Evolutionary conservation across 2,329 filamentous ascomycete genomes (phyloP), one percentile per base, ranked within the genome.

Genomic region (Alternaria sp.): DNA sequence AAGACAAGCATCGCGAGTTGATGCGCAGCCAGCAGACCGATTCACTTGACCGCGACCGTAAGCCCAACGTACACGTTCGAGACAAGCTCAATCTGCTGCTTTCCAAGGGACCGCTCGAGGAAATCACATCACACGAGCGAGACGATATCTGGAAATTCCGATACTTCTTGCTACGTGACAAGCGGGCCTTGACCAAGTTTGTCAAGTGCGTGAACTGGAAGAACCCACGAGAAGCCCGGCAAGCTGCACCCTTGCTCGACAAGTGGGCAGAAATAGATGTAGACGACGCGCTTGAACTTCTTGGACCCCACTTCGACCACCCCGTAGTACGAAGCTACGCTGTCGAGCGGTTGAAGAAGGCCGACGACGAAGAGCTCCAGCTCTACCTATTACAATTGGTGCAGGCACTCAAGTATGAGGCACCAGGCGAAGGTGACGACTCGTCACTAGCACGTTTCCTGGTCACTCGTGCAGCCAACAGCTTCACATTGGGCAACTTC

Each of bases 231-330:
- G 95, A 99, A 83, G 90, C 92, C 5, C 90, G 92, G 63, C 94
- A 97, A 82, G 94, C 95, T 6, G 92, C 96, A 23, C 93, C 96
- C 65, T 89, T 99, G 5, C 86, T 99, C 18, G 89, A 91, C 0
- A 95, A 94, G 71, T 99, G 96, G 96, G 96, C 92, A 0, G 93
- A 97, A 69, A 97, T 99, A 62, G 96, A 98, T 75, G 90, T 99
- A 6, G 96, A 99, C 73, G 96, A 98, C 82, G 96, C 95, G 18
- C 86, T 99, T 47, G 96, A 99, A 79, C 85, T 99, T 11, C 88
- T 99, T 1, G 96, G 96, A 0, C 95, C 96, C 10, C 94, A 92
- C 0, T 97, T 98, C 67, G 92, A 96, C 75, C 97, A 97, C 71
- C 86, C 90, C 2, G 89, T 92, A 0, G 94, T 99, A 21, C 89